Evolutionary conservation across 1,139 yeast genomes (phyloP), one percentile per base, ranked within the genome.

Genomic region (Suhomyces chickasaworum): DNA sequence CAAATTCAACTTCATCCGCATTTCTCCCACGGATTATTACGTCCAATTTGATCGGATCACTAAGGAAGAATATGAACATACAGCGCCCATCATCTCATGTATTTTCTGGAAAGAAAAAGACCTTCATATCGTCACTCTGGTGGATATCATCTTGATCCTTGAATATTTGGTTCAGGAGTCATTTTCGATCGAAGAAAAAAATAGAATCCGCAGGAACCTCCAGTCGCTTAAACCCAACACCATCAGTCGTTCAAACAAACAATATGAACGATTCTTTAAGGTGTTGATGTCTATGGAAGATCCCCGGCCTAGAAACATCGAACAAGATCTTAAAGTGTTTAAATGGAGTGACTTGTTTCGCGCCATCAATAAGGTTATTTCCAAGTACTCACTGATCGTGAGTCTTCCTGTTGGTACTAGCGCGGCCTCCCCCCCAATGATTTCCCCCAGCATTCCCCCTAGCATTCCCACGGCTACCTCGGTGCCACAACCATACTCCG

Each of bases 301-400:
- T 44, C 90, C 91, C 2, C 73, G 84, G 53, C 90, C 90, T 3
- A 67, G 90, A 36, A 84, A 83, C 56, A 85, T 85, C 46, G 89
- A 83, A 57, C 85, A 85, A 59, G 88, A 84, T 58, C 80, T 84
- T 51, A 84, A 84, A 59, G 89, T 84, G 4, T 81, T 84, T 56
- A 71, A 71, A 31, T 84, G 90, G 90, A 57, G 65, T 18, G 74
- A 75, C 45, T 65, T 84, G 31, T 74, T 70, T 33, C 69, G 66
- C 36, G 90, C 90, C 0, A 61, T 84, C 43, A 66, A 70, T 35
- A 84, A 81, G 57, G 86, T 84, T n/a, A 71, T 83, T 41, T 71
- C 83, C 38, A 84, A 84, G 61, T 85, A 84, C 58, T 68, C 75
- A 13, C 60, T 45, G 23, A 40, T 49, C 31, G 47, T 45, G 25